phyloP scores from a whole-genome alignment of 352 stramenopile genomes.

The Globisporangium cederbergense region DNA sequence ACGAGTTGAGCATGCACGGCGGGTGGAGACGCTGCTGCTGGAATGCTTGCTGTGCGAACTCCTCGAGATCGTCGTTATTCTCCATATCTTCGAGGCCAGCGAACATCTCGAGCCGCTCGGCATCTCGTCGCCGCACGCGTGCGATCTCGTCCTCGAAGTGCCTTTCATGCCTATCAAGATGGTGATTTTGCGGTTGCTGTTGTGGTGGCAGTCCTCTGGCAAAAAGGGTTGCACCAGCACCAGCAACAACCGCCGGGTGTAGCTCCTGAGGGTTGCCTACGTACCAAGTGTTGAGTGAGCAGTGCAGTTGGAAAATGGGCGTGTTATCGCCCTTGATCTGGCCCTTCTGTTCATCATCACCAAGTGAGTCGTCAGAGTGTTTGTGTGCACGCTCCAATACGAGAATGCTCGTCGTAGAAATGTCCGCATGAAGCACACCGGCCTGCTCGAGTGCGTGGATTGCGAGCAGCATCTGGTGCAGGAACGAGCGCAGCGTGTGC shows the following conservation, averaged over 20 bases:
- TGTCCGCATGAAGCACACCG: conserved; percentile 39
- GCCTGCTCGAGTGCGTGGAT: conserved; percentile 50
- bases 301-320: conserved; percentile 19
- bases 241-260: neutral
- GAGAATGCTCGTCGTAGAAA: conserved; percentile 55
- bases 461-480: conserved; percentile 59
- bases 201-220: neutral
- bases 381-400: conserved; percentile 23
- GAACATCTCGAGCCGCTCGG: conserved; percentile 16
- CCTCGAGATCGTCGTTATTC: neutral
- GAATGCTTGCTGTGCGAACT: conserved; percentile 9
- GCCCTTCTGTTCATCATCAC: neutral
- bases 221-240: neutral
- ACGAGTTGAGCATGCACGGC: conserved; percentile 22
- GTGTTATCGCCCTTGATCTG: neutral
- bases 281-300: conserved; percentile 10
- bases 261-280: neutral
- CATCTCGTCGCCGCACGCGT: conserved; percentile 17
- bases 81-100: conserved; percentile 14
- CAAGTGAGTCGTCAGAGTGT: neutral
- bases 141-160: conserved; percentile 11
- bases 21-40: conserved; percentile 2
- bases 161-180: neutral
- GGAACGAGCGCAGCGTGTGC: conserved; percentile 42
- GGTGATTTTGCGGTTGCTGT: neutral